Base-by-base conservation (phyloP, 2,329 filamentous ascomycete species). In the Ophiostoma quercus region DNA sequence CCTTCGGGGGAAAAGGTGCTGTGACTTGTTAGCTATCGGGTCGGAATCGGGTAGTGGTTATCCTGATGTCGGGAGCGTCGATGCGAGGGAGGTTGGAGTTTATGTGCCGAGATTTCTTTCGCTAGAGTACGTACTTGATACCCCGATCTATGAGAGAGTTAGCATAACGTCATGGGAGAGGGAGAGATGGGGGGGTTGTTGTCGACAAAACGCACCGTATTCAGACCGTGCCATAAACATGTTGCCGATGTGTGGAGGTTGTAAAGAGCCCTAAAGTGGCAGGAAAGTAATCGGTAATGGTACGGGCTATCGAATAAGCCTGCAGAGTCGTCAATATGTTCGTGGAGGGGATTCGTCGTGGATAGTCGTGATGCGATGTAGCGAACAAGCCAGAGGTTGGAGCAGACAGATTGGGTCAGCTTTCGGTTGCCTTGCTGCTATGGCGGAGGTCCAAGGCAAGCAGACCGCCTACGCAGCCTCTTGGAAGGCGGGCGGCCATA, bases 161-260 rank as follows among this genome's bases (percentile, higher is more conserved):
- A 62, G 54, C 66, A 29, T n/a, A 62, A 47, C 3, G 25, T 5
- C 43, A 47, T 47, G 43, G 19, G 14, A 57, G 41, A 74, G n/a
- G n/a, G 22, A 25, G 22, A 6, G 74, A 73, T 3, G 25, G 54
- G 57, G 57, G 57, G 22, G 67, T 68, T 68, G 68, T 25, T 67
- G 73, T 70, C 62, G 67, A 72, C 73, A 73, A 62, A 22, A 71
- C 72, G 84, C 87, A 95, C 94, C 95, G 85, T 99, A 99, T 94
- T 99, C 95, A 80, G 94, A 98, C 84, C 95, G 92, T 87, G 95
- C 94, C 88, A 99, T 98, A 88, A 99, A 99, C 95, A 97, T 97
- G 77, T 84, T 92, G 87, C 79, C 83, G 82, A 80, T 78, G 74
- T 81, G 25, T 63, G 39, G 9, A 6, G 60, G 34, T 37, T 29